Evolutionary conservation across 139 green algal genomes (phyloP).

Genomic region (Volvox africanus): DNA sequence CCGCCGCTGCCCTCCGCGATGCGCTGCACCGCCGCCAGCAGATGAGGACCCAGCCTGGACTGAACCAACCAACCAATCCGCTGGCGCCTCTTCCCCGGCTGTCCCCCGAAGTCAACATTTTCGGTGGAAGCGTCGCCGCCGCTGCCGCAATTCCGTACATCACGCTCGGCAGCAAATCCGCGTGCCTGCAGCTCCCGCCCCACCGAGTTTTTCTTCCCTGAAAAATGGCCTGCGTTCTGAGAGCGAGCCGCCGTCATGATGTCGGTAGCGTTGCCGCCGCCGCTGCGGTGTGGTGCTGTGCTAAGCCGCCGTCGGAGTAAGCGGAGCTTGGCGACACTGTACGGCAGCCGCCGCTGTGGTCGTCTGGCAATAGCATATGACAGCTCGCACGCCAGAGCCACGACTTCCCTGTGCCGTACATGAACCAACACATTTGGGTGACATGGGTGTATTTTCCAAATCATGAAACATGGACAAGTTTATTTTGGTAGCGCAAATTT

Average conservation of each 20-base stretch:
- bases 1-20: background rate
- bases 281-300: background rate
- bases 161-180: background rate
- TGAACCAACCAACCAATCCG: background rate
- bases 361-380: background rate
- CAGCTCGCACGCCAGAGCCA: constrained; percentile 4
- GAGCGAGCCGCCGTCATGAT: background rate
- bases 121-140: background rate
- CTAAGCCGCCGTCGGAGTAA: background rate
- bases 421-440: too few relatives aligned
- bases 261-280: background rate
- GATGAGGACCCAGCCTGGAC: background rate
- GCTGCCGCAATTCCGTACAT: background rate
- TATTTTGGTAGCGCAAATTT: too few relatives aligned
- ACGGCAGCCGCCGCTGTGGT: too few relatives aligned
- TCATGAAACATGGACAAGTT: too few relatives aligned
- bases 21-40: background rate
- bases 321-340: too few relatives aligned
- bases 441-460: too few relatives aligned
- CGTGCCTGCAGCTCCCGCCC: too few relatives aligned
- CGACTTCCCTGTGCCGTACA: background rate
- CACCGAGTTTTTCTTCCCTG: background rate
- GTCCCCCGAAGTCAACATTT: too few relatives aligned
- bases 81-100: background rate
- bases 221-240: background rate